Conservation (phyloP, 192 early-diverging fungal species). For the Coemansia erecta region DNA sequence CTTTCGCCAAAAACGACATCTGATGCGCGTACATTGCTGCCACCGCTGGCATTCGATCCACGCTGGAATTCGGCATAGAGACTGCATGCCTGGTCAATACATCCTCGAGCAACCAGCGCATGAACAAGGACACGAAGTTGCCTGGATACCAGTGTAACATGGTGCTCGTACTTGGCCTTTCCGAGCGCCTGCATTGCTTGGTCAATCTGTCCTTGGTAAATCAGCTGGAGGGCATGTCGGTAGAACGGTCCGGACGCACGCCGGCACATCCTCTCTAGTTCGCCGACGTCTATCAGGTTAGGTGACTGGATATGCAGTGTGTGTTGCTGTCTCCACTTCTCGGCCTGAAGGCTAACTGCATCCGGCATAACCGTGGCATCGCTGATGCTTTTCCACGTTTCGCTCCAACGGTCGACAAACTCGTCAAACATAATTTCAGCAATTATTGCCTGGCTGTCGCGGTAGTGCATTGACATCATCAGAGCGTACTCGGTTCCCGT, state of each 20-base stretch:
- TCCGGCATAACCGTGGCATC: conserved; percentile 19
- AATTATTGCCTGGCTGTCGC: neutral
- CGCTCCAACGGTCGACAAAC: conserved; percentile 11
- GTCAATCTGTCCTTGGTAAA: conserved; percentile 4
- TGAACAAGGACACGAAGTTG: conserved; percentile 21
- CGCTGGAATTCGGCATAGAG: conserved; percentile 16
- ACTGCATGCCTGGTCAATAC: conserved; percentile 15
- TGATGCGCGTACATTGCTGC: neutral
- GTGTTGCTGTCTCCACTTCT: conserved; percentile 26
- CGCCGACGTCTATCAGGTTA: conserved; percentile 5
- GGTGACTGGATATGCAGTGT: conserved; percentile 5
- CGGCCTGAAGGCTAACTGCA: conserved; percentile 15
- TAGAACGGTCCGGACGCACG: conserved; percentile 28
- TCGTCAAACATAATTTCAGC: conserved; percentile 19
- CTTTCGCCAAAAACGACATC: conserved; percentile 16
- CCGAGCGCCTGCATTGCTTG: conserved; percentile 13
- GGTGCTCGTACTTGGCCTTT: conserved; percentile 9
- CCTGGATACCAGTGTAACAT: conserved; percentile 1
- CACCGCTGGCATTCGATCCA: conserved; percentile 8
- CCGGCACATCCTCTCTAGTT: conserved; percentile 12
- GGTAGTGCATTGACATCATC: conserved; percentile 45
- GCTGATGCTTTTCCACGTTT: conserved; percentile 9
- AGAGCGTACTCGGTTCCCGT: conserved; percentile 11
- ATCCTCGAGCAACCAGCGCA: conserved; percentile 12
- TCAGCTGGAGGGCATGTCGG: conserved; percentile 18